These are phyloP conservation scores for Botryobasidium botryosum DNA, from an alignment of 768 basidiomycete species.

Conservation along the genomic window DNA sequence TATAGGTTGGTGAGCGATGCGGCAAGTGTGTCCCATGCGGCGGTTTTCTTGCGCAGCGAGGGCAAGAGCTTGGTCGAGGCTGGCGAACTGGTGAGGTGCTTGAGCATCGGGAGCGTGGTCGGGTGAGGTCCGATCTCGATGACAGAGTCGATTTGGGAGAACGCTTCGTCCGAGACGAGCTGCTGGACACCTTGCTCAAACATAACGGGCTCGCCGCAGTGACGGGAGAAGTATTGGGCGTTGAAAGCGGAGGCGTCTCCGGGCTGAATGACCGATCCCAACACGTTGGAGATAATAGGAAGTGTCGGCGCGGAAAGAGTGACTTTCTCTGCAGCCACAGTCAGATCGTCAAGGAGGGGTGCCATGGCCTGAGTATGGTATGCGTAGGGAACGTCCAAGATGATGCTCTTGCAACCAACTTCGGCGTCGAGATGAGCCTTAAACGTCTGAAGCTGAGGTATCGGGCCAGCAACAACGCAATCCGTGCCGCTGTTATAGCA, in stretches of 20 bases:
- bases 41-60: too few species aligned
- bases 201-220: slow-evolving; percentile 40
- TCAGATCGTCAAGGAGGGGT: too few species aligned
- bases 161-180: slow-evolving; percentile 20
- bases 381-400: too few species aligned
- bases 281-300: slow-evolving; percentile 45
- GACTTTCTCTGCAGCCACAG: too few species aligned
- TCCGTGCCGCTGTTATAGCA: too few species aligned
- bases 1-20: too few species aligned
- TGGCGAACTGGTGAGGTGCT: slow-evolving; percentile 9
- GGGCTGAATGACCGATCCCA: slow-evolving; percentile 33
- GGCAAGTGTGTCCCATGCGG: too few species aligned
- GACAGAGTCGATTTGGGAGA: slow-evolving; percentile 36
- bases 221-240: slow-evolving; percentile 39
- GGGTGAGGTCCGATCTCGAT: slow-evolving; percentile 55
- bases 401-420: too few species aligned
- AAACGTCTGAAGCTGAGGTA: too few species aligned
- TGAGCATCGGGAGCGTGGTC: slow-evolving; percentile 37
- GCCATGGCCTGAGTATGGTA: too few species aligned
- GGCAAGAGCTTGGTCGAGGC: slow-evolving; percentile 26
- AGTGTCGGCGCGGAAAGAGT: slow-evolving; percentile 36
- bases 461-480: too few species aligned
- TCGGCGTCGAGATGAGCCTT: too few species aligned
- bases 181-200: slow-evolving; percentile 36
- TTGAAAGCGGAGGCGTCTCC: slow-evolving; percentile 34